Percentiles rank a stretch among this genome's conserved stretches.
phyloP scores from a whole-genome alignment of 1,139 yeast genomes.

The Blastobotrys aristatus region DNA sequence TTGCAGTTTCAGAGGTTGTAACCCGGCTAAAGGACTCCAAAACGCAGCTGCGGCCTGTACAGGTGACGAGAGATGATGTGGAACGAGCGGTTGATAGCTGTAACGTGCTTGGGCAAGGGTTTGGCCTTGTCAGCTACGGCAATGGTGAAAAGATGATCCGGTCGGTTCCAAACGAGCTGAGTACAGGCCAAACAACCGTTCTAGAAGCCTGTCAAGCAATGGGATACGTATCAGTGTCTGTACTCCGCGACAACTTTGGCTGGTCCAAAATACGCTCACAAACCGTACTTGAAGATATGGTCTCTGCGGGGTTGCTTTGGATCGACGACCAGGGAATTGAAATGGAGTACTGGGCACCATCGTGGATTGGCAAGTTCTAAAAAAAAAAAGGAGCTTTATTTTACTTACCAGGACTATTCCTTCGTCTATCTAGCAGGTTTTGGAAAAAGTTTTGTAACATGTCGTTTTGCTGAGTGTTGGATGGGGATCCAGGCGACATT shows the following conservation, averaged over 20 bases:
- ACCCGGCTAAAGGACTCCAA: conserved; percentile 33
- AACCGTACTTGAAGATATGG: conserved; percentile 70
- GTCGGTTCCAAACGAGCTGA: conserved; percentile 49
- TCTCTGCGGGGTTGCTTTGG: conserved; percentile 78
- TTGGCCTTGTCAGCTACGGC: conserved; percentile 39
- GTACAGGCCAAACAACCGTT: conserved; percentile 61
- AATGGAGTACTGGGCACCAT: conserved; percentile 58
- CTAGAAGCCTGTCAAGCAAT: conserved; percentile 72
- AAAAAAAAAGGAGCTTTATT: too few species aligned
- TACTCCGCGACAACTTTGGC: conserved; percentile 62
- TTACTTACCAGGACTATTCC: conserved; percentile 13
- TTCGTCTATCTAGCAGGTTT: conserved; percentile 24
- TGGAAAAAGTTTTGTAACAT: conserved; percentile 30
- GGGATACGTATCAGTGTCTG: conserved; percentile 56
- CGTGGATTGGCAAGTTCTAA: conserved; percentile 6
- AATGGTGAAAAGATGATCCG: conserved; percentile 37
- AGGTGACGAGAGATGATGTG: conserved; percentile 45
- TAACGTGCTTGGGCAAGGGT: conserved; percentile 43
- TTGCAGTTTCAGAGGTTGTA: conserved; percentile 56
- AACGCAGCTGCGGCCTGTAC: conserved; percentile 27
- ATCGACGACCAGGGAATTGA: conserved; percentile 61
- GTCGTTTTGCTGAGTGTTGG: conserved; percentile 22
- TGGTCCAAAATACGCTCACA: conserved; percentile 66
- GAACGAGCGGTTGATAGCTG: conserved; percentile 44
- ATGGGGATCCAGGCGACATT: conserved; percentile 15